A percentile compares a stretch with the other conserved stretches of the same genome.
phyloP scores from a whole-genome alignment of 139 green algal genomes.

The Chlorella vulgaris region DNA sequence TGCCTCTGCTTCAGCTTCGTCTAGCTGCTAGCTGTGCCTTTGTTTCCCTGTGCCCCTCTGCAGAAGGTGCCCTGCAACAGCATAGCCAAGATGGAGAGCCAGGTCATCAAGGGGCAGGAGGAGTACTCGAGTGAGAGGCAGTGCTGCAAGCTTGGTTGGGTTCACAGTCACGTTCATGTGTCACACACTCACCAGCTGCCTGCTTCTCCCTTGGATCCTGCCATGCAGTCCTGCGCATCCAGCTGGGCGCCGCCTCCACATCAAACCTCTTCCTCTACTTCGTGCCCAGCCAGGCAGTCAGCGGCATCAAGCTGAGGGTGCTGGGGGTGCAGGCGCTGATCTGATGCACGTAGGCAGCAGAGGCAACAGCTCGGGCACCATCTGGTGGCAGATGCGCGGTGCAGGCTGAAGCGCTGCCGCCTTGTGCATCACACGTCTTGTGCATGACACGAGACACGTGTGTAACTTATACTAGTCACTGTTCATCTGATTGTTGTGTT shows the following conservation, averaged over 20 bases:
- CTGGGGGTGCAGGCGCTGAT: constrained; percentile 48
- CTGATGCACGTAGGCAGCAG: no score
- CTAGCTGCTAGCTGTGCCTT: no score
- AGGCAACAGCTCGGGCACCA: no score
- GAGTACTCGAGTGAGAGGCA: constrained; percentile 57
- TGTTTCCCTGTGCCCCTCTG: not conserved
- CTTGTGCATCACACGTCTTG: no score
- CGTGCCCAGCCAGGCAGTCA: constrained; percentile 59
- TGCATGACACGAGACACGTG: no score
- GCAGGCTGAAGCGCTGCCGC: no score
- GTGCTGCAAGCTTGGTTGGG: not conserved
- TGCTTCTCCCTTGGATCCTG: not conserved
- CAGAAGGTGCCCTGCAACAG: constrained; percentile 49
- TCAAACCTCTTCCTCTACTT: constrained; percentile 71
- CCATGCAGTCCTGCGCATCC: constrained; percentile 22
- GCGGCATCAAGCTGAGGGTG: constrained; percentile 63
- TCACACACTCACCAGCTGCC: not conserved
- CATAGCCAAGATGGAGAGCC: constrained; percentile 65
- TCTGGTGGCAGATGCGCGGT: no score
- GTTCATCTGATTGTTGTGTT: no score
- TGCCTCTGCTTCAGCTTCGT: no score
- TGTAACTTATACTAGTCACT: no score
- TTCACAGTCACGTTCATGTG: no score
- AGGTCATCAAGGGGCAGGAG: constrained; percentile 57
- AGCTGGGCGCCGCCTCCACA: constrained; percentile 28